These are phyloP conservation scores for Hypoxylon rickii DNA, from an alignment of 495 filamentous ascomycete species.

Conservation along the genomic window DNA sequence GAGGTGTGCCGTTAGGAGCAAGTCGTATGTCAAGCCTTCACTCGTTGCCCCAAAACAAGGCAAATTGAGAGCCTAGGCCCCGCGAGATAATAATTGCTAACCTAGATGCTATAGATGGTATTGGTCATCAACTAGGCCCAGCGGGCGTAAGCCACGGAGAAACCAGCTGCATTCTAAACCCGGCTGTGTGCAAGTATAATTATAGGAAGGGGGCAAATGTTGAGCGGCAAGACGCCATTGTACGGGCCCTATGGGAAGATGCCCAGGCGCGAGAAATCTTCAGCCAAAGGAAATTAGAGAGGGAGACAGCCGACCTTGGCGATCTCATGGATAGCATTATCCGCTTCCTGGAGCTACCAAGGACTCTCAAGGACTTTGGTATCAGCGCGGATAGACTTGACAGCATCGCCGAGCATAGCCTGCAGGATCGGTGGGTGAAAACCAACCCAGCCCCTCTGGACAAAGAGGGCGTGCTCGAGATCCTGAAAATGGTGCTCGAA, in stretches of 20 bases:
- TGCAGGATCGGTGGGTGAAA: slow-evolving; percentile 53
- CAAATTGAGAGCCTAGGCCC: background rate
- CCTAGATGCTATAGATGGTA: slow-evolving; percentile 46
- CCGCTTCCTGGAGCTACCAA: slow-evolving; percentile 58
- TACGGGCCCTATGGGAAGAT: slow-evolving; percentile 50
- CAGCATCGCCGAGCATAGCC: slow-evolving; percentile 54
- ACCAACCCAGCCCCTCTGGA: slow-evolving; percentile 30
- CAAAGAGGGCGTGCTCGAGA: slow-evolving; percentile 30
- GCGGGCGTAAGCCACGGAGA: slow-evolving; percentile 67
- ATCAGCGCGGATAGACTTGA: slow-evolving; percentile 59
- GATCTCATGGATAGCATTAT: slow-evolving; percentile 62
- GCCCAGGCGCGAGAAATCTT: slow-evolving; percentile 47
- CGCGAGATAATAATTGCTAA: slow-evolving; percentile 1
- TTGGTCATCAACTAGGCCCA: slow-evolving; percentile 67
- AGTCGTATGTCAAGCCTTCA: slow-evolving; percentile 43
- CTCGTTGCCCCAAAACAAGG: too few species aligned
- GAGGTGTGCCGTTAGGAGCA: slow-evolving; percentile 58
- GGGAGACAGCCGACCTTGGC: slow-evolving; percentile 51
- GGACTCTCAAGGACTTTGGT: slow-evolving; percentile 59
- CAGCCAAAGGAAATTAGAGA: slow-evolving; percentile 40
- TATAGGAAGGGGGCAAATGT: slow-evolving; percentile 50
- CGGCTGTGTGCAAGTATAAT: slow-evolving; percentile 65
- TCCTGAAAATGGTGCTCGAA: slow-evolving; percentile 35
- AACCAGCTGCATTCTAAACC: slow-evolving; percentile 65
- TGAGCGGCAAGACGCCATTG: slow-evolving; percentile 52